phyloP scores from a whole-genome alignment of 495 filamentous ascomycete genomes.

The Rhypophila decipiens region DNA sequence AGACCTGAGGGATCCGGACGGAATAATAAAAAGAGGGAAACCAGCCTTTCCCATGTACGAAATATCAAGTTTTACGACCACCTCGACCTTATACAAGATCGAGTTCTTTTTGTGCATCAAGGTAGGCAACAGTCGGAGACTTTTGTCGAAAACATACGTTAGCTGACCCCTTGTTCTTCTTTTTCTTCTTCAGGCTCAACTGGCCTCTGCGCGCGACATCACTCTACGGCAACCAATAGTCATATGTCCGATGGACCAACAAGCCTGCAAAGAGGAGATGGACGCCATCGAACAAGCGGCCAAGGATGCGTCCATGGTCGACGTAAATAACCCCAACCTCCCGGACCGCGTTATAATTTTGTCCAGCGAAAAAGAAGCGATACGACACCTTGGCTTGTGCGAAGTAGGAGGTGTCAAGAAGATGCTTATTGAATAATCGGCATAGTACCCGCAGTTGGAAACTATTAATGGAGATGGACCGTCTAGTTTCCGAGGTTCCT shows the following conservation, averaged over 20 bases:
- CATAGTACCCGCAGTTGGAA: too few relatives aligned
- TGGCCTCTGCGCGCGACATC: slow-evolving; percentile 89
- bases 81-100: slow-evolving; percentile 92
- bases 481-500: too few relatives aligned
- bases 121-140: slow-evolving; percentile 41
- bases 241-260: slow-evolving; percentile 91
- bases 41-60: slow-evolving; percentile 84
- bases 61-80: slow-evolving; percentile 86
- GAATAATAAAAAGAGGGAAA: slow-evolving; percentile 78
- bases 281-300: slow-evolving; percentile 93
- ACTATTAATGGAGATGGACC: too few relatives aligned
- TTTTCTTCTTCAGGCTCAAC: slow-evolving; percentile 59
- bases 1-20: slow-evolving; percentile 81
- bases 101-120: slow-evolving; percentile 94
- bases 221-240: slow-evolving; percentile 87
- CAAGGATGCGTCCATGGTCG: slow-evolving; percentile 80
- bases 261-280: slow-evolving; percentile 96
- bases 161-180: slow-evolving; percentile 7
- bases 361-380: slow-evolving; percentile 66
- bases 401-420: slow-evolving; percentile 83
- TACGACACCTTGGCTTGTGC: slow-evolving; percentile 72
- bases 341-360: slow-evolving; percentile 76
- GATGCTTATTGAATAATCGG: slow-evolving; percentile 85
- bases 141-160: background rate
- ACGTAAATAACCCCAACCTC: slow-evolving; percentile 81